Conservation (phyloP, 441 rosid species). For the Brassica balearica region DNA sequence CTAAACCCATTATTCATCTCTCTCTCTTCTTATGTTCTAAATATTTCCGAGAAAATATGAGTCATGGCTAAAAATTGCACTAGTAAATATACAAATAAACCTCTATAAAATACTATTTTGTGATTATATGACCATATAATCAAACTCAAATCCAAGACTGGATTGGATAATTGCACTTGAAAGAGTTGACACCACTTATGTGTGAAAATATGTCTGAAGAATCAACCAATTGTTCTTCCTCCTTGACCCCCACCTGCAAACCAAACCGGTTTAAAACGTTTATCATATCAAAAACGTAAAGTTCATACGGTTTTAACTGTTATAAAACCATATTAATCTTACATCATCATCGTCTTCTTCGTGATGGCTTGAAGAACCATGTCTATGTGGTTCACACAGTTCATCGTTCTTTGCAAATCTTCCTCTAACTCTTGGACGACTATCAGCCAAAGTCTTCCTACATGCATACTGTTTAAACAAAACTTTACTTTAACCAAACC, state of each 20-base stretch:
- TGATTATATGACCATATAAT: not conserved
- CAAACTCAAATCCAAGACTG: slow-evolving; percentile 74
- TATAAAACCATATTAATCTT: slow-evolving; percentile 13
- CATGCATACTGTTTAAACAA: slow-evolving; percentile 64
- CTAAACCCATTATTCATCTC: slow-evolving; percentile 35
- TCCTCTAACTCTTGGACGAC: slow-evolving; percentile 93
- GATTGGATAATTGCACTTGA: slow-evolving; percentile 81
- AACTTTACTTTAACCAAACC: not conserved
- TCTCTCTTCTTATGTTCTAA: slow-evolving; percentile 26
- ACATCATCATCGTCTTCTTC: slow-evolving; percentile 77
- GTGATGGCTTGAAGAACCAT: slow-evolving; percentile 55
- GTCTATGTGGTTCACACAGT: slow-evolving; percentile 59
- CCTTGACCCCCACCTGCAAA: slow-evolving; percentile 67
- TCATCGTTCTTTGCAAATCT: slow-evolving; percentile 95
- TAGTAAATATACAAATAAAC: slow-evolving; percentile 38
- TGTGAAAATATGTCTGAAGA: slow-evolving; percentile 87
- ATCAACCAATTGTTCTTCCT: slow-evolving; percentile 79
- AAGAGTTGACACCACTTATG: slow-evolving; percentile 86
- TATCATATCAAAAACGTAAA: not conserved
- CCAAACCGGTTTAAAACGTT: slow-evolving; percentile 1
- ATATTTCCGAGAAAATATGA: slow-evolving; percentile 17
- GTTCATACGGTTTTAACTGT: not conserved
- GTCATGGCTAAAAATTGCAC: slow-evolving; percentile 27
- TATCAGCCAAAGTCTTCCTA: slow-evolving; percentile 92
- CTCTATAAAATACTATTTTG: slow-evolving; percentile 25